phyloP scores from a whole-genome alignment of 1,284 basidiomycete species.

The Heterobasidion occidentale region DNA sequence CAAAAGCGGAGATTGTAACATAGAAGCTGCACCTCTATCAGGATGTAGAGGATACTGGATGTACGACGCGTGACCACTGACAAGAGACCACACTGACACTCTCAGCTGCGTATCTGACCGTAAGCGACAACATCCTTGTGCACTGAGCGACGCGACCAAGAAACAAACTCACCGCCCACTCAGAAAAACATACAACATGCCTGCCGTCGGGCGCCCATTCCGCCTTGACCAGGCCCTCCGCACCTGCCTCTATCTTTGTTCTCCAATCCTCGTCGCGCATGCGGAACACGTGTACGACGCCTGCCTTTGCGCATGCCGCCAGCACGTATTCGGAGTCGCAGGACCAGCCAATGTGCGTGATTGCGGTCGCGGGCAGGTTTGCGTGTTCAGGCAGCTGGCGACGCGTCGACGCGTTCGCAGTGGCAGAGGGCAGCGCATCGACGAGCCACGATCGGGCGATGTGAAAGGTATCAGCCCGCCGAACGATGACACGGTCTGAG shows the following conservation, averaged over 20 bases:
- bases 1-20: background rate
- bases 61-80: conserved; percentile 60
- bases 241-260: conserved; percentile 65
- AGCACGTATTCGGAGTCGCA: conserved; percentile 77
- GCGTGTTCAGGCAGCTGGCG: conserved; percentile 14
- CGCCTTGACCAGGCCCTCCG: conserved; percentile 76
- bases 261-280: conserved; percentile 68
- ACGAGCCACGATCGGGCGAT: conserved; percentile 68
- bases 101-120: conserved; percentile 44
- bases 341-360: conserved; percentile 78
- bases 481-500: conserved; percentile 64
- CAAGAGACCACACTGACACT: conserved; percentile 74
- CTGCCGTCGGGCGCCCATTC: conserved; percentile 84
- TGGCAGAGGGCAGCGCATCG: conserved; percentile 40
- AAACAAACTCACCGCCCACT: conserved; percentile 65
- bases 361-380: conserved; percentile 17
- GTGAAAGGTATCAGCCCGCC: conserved; percentile 69
- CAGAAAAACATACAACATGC: conserved; percentile 78
- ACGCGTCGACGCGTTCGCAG: conserved; percentile 23
- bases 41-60: conserved; percentile 76
- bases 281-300: conserved; percentile 64
- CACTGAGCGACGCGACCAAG: background rate
- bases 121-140: background rate
- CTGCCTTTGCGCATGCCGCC: conserved; percentile 59
- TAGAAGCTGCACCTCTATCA: conserved; percentile 48